Base-by-base conservation (phyloP, 2,329 filamentous ascomycete genomes). In the Metarhizium brunneum region DNA sequence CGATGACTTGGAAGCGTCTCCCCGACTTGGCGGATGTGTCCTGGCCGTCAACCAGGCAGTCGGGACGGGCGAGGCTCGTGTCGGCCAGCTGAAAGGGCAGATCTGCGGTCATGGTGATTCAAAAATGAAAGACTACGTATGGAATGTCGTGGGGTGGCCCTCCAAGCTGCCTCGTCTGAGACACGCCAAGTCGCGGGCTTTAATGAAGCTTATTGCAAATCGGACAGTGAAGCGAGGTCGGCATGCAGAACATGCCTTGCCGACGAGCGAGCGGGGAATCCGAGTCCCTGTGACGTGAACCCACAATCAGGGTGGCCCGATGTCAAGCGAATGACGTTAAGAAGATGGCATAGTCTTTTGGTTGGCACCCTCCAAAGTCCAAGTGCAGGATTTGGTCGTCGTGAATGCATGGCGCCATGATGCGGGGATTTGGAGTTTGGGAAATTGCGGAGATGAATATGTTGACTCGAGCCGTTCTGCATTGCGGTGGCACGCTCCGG, bases 1-100 rank as follows among this genome's bases (percentile, higher is more conserved):
- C 78, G 16, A 79, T 61, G 10, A 82, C 74, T 57, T 78, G 71
- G 57, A 82, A 83, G 0, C 76, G 73, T 38, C 71, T 69, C 51
- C 74, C 74, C 35, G 72, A 75, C 47, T 71, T 72, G 16, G 79
- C 71, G 13, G 68, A 55, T 1, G 76, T 68, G 70, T 75, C 77
- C 61, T 75, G 59, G 53, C 77, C 75, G 55, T 80, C 69, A 54
- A 82, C 68, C 54, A 76, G 76, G 51, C 75, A 80, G 57, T 80
- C 74, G 47, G 73, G 73, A 38, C 76, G 71, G 16, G 78, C 69
- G 14, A 83, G 71, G 30, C 69, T 71, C 2, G 72, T 69, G 63
- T 82, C 73, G 20, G 71, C 66, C 38, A 82, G 70, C 62, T 76
- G 58, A 36, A 74, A 72, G 14, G 74, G 73, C 8, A 72, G 61